Evolutionary conservation across 352 stramenopile species (phyloP).

Genomic region (Phytophthora macrochlamydospora): DNA sequence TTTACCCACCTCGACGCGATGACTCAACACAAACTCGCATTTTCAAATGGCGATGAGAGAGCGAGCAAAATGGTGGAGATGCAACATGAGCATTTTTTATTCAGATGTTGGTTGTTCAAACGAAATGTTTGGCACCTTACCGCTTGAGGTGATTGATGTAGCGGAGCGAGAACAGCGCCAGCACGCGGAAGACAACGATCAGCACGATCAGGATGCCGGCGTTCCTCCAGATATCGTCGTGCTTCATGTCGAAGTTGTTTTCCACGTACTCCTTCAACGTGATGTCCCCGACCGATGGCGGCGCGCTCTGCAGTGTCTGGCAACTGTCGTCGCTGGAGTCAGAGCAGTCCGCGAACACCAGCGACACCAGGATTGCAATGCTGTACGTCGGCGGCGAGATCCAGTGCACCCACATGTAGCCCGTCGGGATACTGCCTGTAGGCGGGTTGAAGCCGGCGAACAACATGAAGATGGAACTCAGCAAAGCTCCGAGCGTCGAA

Average conservation of each 20-base stretch:
- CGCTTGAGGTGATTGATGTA: constrained; percentile 64
- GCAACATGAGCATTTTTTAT: too few relatives aligned
- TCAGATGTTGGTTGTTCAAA: too few relatives aligned
- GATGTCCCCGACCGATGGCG: constrained; percentile 32
- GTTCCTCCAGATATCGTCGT: constrained; percentile 36
- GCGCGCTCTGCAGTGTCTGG: constrained; percentile 29
- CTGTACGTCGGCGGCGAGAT: constrained; percentile 54
- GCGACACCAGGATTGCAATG: constrained; percentile 42
- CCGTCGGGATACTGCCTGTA: constrained; percentile 39
- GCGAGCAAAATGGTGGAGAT: too few relatives aligned
- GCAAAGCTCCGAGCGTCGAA: constrained; percentile 40
- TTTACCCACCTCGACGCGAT: too few relatives aligned
- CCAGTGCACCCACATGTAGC: constrained; percentile 67
- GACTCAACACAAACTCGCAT: too few relatives aligned
- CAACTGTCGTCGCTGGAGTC: constrained; percentile 29
- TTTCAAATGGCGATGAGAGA: too few relatives aligned
- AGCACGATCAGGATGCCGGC: constrained; percentile 35
- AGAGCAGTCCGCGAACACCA: constrained; percentile 48
- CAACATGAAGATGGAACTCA: constrained; percentile 67
- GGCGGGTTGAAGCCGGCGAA: constrained; percentile 61
- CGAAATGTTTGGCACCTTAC: too few relatives aligned
- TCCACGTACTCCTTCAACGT: constrained; percentile 55
- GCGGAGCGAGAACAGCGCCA: constrained; percentile 48
- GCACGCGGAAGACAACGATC: constrained; percentile 52
- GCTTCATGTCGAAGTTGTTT: constrained; percentile 39